Evolutionary conservation across 257 asterid genomes (phyloP), one percentile per base, ranked within the genome.

Genomic region (Cruciata laevipes): DNA sequence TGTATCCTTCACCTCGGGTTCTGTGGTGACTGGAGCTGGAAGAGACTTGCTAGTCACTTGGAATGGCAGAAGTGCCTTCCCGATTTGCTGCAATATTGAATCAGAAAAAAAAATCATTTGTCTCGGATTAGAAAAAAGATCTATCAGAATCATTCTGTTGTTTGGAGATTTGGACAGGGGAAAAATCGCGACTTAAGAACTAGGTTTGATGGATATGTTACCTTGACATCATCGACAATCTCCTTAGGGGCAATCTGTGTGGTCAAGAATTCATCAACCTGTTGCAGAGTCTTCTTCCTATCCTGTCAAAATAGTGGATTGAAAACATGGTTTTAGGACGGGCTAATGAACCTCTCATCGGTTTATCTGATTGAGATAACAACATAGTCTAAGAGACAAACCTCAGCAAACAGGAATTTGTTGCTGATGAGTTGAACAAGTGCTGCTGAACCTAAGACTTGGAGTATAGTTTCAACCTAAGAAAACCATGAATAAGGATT

Each of bases 341-440:
- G 32, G 18, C 37, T 13, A 59, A 69, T 13, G 62, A 32, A 70
- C 13, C 21, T 44, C n/a, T 33, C 25, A 53, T 40, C 7, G 21
- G 21, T 21, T 66, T 12, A 6, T 51, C 61, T 18, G 30, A 9
- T 24, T 10, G 62, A 11, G 18, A 51, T 21, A 25, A 42, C 23
- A 47, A 30, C 24, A 20, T 53, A 18, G 58, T 35, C 38, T 2
- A 38, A 57, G 24, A 25, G 21, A 76, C 76, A 38, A 71, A 90
- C 99, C 99, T 90, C 93, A 31, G 96, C 97, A 65, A 82, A 85
- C 69, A 94, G 86, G 73, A 94, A 80, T 80, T 94, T 94, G 84
- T 81, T 87, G 97, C 89, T 80, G 71, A 88, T 76, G 71, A 94
- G 73, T 78, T 94, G 97, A 76, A 94, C 61, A 68, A 90, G 72